A percentile compares a stretch with the other conserved stretches of the same genome.
Evolutionary conservation across 2,329 filamentous ascomycete genomes (phyloP).

Genomic region (Trichoderma atroviride): DNA sequence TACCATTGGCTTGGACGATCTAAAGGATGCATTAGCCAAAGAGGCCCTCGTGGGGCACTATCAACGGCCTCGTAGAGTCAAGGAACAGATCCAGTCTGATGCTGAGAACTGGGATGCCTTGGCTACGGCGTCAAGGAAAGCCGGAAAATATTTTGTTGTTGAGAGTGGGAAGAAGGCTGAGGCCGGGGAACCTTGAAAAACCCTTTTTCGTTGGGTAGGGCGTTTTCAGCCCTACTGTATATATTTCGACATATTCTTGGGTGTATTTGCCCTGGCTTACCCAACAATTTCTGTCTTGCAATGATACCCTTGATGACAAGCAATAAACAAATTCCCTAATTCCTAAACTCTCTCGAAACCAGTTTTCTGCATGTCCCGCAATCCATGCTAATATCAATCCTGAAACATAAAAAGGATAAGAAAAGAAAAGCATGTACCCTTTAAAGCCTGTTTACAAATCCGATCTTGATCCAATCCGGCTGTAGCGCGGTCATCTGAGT

Average conservation of each 20-base stretch:
- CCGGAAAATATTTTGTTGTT: slow-evolving; percentile 77
- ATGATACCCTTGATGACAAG: slow-evolving; percentile 22
- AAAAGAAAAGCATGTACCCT: not conserved
- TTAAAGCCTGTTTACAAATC: not conserved
- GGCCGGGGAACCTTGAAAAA: slow-evolving; percentile 24
- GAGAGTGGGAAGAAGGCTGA: slow-evolving; percentile 56
- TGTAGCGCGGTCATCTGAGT: not conserved
- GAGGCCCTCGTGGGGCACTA: slow-evolving; percentile 65
- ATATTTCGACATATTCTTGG: not conserved
- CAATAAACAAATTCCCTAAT: slow-evolving; percentile 6
- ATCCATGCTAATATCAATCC: slow-evolving; percentile 4
- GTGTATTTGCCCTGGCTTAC: not conserved
- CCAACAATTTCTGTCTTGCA: not conserved
- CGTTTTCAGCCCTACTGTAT: not conserved
- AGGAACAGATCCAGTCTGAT: slow-evolving; percentile 44
- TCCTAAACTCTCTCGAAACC: not conserved
- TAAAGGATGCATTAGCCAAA: slow-evolving; percentile 58
- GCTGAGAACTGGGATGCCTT: slow-evolving; percentile 73
- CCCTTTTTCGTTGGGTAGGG: not conserved
- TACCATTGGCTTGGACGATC: slow-evolving; percentile 60
- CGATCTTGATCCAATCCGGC: not conserved
- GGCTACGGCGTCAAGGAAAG: slow-evolving; percentile 64
- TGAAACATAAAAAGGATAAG: not conserved
- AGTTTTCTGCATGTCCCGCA: not conserved
- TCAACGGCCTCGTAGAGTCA: slow-evolving; percentile 46